phyloP scores from a whole-genome alignment of 2,329 filamentous ascomycete species.

The Nemania diffusa region DNA sequence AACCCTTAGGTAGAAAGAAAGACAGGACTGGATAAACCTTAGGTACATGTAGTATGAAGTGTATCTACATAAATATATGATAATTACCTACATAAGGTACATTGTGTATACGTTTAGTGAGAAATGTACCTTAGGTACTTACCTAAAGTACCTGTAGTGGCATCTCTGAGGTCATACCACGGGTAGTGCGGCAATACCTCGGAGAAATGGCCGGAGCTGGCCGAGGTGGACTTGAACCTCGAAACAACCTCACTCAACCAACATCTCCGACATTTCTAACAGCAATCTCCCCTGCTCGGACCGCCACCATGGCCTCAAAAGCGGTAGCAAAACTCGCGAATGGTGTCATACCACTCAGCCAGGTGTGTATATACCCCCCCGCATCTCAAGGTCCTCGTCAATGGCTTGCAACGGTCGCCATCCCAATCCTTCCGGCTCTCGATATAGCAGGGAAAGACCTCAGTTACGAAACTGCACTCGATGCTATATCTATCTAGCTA shows the following conservation, averaged over 20 bases:
- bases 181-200: constrained; percentile 37
- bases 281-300: constrained; percentile 40
- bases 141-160: no score
- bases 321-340: constrained; percentile 66
- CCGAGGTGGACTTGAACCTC: constrained; percentile 24
- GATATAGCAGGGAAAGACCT: not conserved
- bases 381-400: constrained; percentile 2
- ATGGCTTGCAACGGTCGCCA: constrained; percentile 9
- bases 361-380: constrained; percentile 58
- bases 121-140: not conserved
- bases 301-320: constrained; percentile 69
- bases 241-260: constrained; percentile 39
- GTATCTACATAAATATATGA: no score
- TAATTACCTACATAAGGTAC: not conserved
- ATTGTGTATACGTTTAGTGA: not conserved
- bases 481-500: not conserved
- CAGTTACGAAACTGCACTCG: not conserved
- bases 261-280: constrained; percentile 34
- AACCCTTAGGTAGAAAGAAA: no score
- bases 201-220: constrained; percentile 27
- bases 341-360: constrained; percentile 65
- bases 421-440: not conserved
- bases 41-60: not conserved
- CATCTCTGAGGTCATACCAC: no score
- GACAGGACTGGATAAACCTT: not conserved